phyloP scores from a whole-genome alignment of 108 stramenopile genomes.

The Fistulifera pelliculosa region DNA sequence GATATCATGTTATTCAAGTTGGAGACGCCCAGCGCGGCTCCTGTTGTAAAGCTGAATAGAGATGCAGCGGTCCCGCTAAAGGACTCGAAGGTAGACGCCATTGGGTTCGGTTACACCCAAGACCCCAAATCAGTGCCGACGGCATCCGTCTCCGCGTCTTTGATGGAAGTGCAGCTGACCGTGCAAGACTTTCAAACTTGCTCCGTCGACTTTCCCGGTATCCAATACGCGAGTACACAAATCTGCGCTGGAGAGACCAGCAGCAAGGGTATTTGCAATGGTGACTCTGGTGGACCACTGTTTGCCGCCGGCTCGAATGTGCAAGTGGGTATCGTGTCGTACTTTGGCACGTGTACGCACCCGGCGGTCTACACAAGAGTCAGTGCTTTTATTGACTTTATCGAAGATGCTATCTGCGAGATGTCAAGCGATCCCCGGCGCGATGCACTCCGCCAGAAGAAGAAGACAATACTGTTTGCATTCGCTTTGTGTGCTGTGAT shows the following conservation, averaged over 20 bases:
- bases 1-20: slow-evolving; percentile 34
- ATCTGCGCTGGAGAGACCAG: slow-evolving; percentile 28
- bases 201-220: neutral
- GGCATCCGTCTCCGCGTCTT: slow-evolving; percentile 1
- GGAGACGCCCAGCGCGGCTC: neutral
- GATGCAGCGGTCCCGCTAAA: slow-evolving; percentile 8
- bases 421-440: no score
- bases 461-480: no score
- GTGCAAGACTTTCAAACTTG: slow-evolving; percentile 14
- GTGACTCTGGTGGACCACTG: slow-evolving; percentile 48
- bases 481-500: no score
- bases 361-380: slow-evolving; percentile 41
- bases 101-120: slow-evolving; percentile 17
- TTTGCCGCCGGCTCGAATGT: slow-evolving; percentile 5
- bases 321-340: slow-evolving; percentile 46
- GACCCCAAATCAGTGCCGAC: no score
- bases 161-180: slow-evolving; percentile 27
- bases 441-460: no score
- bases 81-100: slow-evolving; percentile 1
- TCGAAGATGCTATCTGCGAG: slow-evolving; percentile 4
- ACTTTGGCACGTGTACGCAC: slow-evolving; percentile 42
- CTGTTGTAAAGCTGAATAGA: slow-evolving; percentile 8
- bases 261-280: slow-evolving; percentile 35
- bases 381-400: slow-evolving; percentile 23
- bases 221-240: no score